phyloP scores from a whole-genome alignment of 148 eudicot genomes.

The Rhododendron williamsianum region DNA sequence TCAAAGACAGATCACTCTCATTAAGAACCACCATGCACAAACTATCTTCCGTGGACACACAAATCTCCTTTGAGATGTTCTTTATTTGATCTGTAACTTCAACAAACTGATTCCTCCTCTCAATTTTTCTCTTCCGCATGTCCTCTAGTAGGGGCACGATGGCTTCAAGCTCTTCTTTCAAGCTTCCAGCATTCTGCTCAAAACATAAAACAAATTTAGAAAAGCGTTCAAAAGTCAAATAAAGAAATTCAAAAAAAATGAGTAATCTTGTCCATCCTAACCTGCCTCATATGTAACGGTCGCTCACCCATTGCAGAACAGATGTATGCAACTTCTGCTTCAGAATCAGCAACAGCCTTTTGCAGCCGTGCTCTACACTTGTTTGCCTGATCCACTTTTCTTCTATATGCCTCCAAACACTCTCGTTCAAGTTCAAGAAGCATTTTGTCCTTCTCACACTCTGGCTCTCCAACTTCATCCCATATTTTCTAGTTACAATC shows the following conservation, averaged over 20 bases:
- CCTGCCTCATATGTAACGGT: constrained; percentile 48
- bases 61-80: constrained; percentile 51
- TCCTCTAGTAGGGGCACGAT: constrained; percentile 51
- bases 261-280: constrained; percentile 16
- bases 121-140: constrained; percentile 54
- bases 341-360: constrained; percentile 69
- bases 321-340: constrained; percentile 62
- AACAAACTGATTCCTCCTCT: constrained; percentile 52
- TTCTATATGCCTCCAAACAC: constrained; percentile 67
- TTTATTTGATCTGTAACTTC: constrained; percentile 58
- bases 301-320: constrained; percentile 60
- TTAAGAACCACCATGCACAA: constrained; percentile 22
- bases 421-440: constrained; percentile 67
- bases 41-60: constrained; percentile 25
- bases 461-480: constrained; percentile 85
- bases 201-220: constrained; percentile 13
- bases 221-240: not conserved
- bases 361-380: constrained; percentile 51
- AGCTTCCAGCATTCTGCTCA: constrained; percentile 41
- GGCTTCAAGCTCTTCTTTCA: constrained; percentile 59
- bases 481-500: constrained; percentile 62
- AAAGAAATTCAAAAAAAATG: not conserved
- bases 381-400: constrained; percentile 74
- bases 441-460: constrained; percentile 58
- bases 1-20: constrained; percentile 62